These are phyloP conservation scores for Xylaria bambusicola DNA, from an alignment of 495 filamentous ascomycete species.

Conservation along the genomic window DNA sequence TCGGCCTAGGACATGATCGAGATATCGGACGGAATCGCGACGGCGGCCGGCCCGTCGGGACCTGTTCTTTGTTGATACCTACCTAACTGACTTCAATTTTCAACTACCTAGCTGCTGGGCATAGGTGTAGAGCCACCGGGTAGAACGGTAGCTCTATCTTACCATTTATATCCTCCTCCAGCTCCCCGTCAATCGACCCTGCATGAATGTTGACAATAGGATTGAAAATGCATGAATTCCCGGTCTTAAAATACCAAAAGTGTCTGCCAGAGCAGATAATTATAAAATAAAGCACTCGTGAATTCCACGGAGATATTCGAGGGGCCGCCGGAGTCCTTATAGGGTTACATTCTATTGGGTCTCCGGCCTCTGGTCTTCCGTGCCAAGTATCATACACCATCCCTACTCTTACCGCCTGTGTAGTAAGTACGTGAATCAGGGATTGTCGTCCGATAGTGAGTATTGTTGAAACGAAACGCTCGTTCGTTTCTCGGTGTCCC, in stretches of 20 bases:
- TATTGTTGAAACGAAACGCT: constrained; percentile 1
- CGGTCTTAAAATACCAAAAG: background rate
- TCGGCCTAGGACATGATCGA: background rate
- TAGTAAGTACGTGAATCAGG: background rate
- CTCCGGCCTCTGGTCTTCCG: background rate
- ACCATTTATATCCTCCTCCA: background rate
- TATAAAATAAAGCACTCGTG: background rate
- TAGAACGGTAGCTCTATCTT: too few relatives aligned
- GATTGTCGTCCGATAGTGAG: constrained; percentile 10
- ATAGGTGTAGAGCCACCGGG: background rate
- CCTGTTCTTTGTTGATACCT: too few relatives aligned
- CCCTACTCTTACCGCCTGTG: background rate
- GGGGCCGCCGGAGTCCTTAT: background rate
- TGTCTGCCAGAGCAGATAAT: background rate
- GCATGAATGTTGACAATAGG: background rate
- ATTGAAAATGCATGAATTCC: background rate
- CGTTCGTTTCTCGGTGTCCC: constrained; percentile 2
- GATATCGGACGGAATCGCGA: background rate
- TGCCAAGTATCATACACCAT: background rate
- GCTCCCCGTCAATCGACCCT: background rate
- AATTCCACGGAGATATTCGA: background rate
- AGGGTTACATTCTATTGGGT: constrained; percentile 6
- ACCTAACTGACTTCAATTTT: too few relatives aligned
- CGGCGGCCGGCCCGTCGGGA: background rate
- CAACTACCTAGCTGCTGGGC: too few relatives aligned